Conservation (phyloP, 2,329 filamentous ascomycete genomes). For the Penicillium sp. region DNA sequence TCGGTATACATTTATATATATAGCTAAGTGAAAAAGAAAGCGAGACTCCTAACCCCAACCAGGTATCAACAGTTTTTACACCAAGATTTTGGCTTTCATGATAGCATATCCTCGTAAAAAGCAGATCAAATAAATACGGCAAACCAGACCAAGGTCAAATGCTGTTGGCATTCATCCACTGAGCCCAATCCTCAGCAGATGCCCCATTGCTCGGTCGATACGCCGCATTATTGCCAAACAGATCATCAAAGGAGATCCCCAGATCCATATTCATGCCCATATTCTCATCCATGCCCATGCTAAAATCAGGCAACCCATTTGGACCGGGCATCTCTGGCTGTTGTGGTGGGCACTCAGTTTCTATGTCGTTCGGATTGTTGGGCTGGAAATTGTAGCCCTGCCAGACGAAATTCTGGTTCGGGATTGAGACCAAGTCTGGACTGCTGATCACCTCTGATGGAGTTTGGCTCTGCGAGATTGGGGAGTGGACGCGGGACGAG, state of each 20-base stretch:
- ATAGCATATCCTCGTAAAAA: constrained; percentile 26
- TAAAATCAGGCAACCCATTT: constrained; percentile 25
- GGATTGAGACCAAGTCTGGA: constrained; percentile 44
- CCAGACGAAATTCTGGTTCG: constrained; percentile 44
- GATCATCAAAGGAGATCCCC: constrained; percentile 41
- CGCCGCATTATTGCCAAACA: constrained; percentile 40
- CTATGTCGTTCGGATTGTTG: constrained; percentile 17
- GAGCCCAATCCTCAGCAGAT: constrained; percentile 40
- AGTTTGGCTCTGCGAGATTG: constrained; percentile 35
- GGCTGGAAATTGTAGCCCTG: constrained; percentile 41
- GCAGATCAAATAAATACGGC: not conserved
- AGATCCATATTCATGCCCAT: constrained; percentile 38
- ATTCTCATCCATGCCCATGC: constrained; percentile 29
- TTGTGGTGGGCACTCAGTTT: constrained; percentile 18
- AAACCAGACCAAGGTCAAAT: constrained; percentile 13
- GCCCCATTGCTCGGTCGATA: constrained; percentile 27
- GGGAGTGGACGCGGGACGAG: constrained; percentile 35
- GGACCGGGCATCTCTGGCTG: constrained; percentile 25
- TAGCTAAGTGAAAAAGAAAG: constrained; percentile 4
- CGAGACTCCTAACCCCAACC: constrained; percentile 4
- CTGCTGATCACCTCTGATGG: constrained; percentile 38
- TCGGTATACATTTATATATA: constrained; percentile 3
- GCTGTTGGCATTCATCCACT: constrained; percentile 41
- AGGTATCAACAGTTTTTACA: constrained; percentile 22
- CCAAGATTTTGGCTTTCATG: constrained; percentile 17